Evolutionary conservation across 768 basidiomycete genomes (phyloP), one percentile per base, ranked within the genome.

Genomic region (Trametes elegans): DNA sequence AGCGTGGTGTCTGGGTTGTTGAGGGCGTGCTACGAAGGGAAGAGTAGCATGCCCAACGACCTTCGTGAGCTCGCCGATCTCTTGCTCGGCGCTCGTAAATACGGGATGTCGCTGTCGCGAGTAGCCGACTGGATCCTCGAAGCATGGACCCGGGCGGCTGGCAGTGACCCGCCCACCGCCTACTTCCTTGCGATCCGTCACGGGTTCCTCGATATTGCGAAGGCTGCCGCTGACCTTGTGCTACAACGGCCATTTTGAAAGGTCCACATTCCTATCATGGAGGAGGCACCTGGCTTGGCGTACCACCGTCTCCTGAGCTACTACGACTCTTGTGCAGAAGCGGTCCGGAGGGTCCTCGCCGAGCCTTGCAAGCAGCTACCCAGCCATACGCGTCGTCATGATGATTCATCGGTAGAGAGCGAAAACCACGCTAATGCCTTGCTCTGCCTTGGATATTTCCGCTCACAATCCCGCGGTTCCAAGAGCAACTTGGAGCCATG

Each of bases 251-350:
- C 27, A 7, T 5, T 36, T n/a, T 42, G 26, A 7, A 14, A 32
- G 23, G 10, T 2, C 3, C 57, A 54, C 24, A 19, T 18, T 27
- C 3, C 21, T 1, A 13, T 38, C 18, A 32, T 61, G 44, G 46
- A 57, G 23, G 7, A 39, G 3, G 29, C 51, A 18, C 18, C 53
- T 7, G 56, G 57, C 1, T 32, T 40, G 23, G 49, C 49, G 2
- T 58, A 58, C 35, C 52, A 62, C 18, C 45, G 53, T 11, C 40
- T 62, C 2, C 34, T 62, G 45, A 7, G 32, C 29, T 57, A 57
- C 23, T 34, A 49, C 47, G 52, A 82, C 79, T 65, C 80, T 77
- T 63, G 77, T 79, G 44, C 78, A 79, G 75, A 23, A 10, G 36
- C 23, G 10, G 28, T 55, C 32, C 41, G 21, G 7, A 32, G 16